Evolutionary conservation across 768 basidiomycete species (phyloP).

Genomic region (Amanita pallidorosea): DNA sequence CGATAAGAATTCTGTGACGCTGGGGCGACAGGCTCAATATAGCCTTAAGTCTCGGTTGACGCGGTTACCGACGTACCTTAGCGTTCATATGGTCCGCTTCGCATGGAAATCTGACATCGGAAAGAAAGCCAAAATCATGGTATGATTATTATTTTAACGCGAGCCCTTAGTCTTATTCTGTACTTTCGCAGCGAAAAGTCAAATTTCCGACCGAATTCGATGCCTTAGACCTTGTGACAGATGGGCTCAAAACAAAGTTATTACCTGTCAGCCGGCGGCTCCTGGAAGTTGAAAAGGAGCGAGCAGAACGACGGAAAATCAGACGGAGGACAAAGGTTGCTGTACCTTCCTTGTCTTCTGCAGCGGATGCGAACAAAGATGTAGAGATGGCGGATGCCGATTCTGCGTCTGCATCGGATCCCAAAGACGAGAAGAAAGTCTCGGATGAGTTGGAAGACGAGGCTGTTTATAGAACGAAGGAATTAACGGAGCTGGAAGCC

Average conservation of each 20-base stretch:
- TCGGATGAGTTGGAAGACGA: constrained; percentile 57
- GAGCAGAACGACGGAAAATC: constrained; percentile 73
- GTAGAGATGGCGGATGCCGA: constrained; percentile 13
- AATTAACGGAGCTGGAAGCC: constrained; percentile 51
- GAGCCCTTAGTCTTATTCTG: not conserved
- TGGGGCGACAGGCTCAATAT: constrained; percentile 78
- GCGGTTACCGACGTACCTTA: constrained; percentile 75
- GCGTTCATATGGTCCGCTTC: constrained; percentile 94
- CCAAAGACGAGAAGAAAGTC: constrained; percentile 17
- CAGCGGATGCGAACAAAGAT: constrained; percentile 12
- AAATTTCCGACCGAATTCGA: constrained; percentile 90
- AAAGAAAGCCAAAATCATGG: constrained; percentile 98
- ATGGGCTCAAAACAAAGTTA: constrained; percentile 66
- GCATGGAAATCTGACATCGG: constrained; percentile 85
- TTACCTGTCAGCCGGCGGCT: constrained; percentile 60
- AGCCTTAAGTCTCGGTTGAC: constrained; percentile 71
- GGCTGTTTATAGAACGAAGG: constrained; percentile 47
- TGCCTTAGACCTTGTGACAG: constrained; percentile 69
- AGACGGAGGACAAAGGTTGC: constrained; percentile 59
- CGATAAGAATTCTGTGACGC: constrained; percentile 70
- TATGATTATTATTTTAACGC: constrained; percentile 15
- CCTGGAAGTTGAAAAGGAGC: constrained; percentile 75
- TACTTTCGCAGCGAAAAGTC: constrained; percentile 57
- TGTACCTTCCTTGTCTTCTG: constrained; percentile 14
- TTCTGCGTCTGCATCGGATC: constrained; percentile 11